phyloP scores from a whole-genome alignment of 805 yeast genomes.

The Ogataea kodamae region DNA sequence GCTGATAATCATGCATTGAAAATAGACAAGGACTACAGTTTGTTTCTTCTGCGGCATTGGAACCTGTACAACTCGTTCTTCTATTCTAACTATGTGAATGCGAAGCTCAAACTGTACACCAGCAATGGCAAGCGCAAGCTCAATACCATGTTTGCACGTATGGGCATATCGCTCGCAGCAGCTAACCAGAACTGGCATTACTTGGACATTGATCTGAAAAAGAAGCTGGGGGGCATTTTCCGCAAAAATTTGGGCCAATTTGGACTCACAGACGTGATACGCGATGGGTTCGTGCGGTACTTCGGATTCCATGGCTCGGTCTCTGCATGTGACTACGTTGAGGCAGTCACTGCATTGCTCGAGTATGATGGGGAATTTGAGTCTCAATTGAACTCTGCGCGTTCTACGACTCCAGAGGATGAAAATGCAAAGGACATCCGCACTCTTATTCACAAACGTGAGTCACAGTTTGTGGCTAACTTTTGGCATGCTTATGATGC shows the following conservation, averaged over 20 bases:
- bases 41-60: constrained; percentile 89
- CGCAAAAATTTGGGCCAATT: constrained; percentile 66
- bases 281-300: constrained; percentile 83
- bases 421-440: constrained; percentile 31
- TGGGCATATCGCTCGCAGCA: constrained; percentile 89
- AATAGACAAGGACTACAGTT: constrained; percentile 78
- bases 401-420: constrained; percentile 21
- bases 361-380: constrained; percentile 54
- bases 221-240: constrained; percentile 65
- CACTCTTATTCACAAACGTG: constrained; percentile 27
- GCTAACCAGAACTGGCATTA: constrained; percentile 93
- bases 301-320: constrained; percentile 86
- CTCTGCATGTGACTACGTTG: constrained; percentile 91
- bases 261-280: constrained; percentile 76
- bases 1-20: constrained; percentile 41
- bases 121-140: constrained; percentile 84
- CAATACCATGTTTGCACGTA: constrained; percentile 89
- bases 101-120: constrained; percentile 84
- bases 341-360: constrained; percentile 77
- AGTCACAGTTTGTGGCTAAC: constrained; percentile 34
- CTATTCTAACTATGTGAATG: constrained; percentile 87
- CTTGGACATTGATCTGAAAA: constrained; percentile 76
- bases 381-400: constrained; percentile 7
- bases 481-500: constrained; percentile 63
- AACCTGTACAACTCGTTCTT: constrained; percentile 85